Evolutionary conservation across 441 rosid genomes (phyloP).

Genomic region (Populus hybrid): DNA sequence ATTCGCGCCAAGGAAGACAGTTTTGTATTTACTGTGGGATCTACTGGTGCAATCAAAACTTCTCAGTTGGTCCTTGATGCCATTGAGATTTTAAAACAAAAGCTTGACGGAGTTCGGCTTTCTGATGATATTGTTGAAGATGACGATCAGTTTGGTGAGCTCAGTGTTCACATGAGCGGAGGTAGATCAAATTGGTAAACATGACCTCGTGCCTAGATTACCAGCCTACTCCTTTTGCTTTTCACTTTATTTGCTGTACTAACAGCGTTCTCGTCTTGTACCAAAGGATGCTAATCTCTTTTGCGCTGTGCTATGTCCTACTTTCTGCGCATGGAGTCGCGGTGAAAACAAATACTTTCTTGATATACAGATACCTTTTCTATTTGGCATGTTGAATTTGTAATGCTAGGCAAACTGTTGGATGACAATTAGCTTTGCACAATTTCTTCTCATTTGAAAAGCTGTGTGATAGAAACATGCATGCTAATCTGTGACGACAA

Average conservation of each 20-base stretch:
- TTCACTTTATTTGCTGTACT: not conserved
- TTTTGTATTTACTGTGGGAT: conserved; percentile 79
- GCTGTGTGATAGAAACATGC: no score
- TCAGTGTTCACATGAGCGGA: conserved; percentile 93
- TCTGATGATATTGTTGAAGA: conserved; percentile 92
- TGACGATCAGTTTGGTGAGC: conserved; percentile 96
- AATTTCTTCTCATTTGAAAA: no score
- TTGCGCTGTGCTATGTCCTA: not conserved
- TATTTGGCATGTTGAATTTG: no score
- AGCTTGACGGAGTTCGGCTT: conserved; percentile 86
- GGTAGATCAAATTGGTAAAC: conserved; percentile 36
- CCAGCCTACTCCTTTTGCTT: not conserved
- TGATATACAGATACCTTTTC: no score
- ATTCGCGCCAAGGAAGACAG: conserved; percentile 82
- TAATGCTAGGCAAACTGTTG: no score
- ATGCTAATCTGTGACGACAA: no score
- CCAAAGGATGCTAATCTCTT: not conserved
- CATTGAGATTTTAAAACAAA: conserved; percentile 74
- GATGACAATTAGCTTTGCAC: no score
- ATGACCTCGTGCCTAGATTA: not conserved
- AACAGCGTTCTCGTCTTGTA: not conserved
- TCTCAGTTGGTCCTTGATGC: conserved; percentile 84
- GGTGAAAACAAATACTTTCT: no score
- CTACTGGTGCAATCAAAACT: conserved; percentile 87
- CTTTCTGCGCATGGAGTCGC: no score